Base-by-base conservation (phyloP, 2,329 filamentous ascomycete genomes). In the Penicillium polonicum region DNA sequence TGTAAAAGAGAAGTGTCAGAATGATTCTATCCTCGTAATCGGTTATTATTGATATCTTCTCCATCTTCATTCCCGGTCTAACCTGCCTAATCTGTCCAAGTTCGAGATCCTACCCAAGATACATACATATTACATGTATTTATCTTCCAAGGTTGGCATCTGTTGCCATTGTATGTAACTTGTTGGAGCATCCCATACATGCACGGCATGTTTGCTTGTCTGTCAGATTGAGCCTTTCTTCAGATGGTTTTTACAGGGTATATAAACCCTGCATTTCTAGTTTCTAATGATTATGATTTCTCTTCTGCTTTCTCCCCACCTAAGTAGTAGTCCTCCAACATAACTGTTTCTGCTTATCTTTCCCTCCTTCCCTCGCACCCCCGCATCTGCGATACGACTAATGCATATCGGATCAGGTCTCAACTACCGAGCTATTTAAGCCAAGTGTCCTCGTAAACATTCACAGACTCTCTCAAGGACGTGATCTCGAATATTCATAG, bases 331-430 rank as follows among this genome's bases (percentile, higher is more conserved):
- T 23, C 23, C 23, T 23, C 23, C 23, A 23, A 23, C 23, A 23
- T 39, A 19, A 52, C 23, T 23, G 21, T 23, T 52, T 27, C 29
- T 49, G 52, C 55, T 57, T 57, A 57, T 55, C 41, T 56, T 49
- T 27, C 17, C 36, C 17, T 25, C 31, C 35, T 46, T 25, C 39
- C 44, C 21, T 48, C 35, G 9, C 21, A 33, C 27, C 42, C 46
- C 49, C 43, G 53, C 48, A 55, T 44, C 38, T 51, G n/a, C 45
- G 45, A 50, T 51, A 55, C 44, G 25, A 55, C 43, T 41, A 25
- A 33, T 21, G 8, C 27, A 27, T 33, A 43, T 42, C 44, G 13
- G 29, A 27, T 46, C 39, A 52, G 49, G 5, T n/a, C 6, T 52
- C 7, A 45, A 45, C 17, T 45, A 36, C 50, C 39, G 29, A 43